phyloP scores from a whole-genome alignment of 2,329 filamentous ascomycete species.

The Grosmannia huntii region DNA sequence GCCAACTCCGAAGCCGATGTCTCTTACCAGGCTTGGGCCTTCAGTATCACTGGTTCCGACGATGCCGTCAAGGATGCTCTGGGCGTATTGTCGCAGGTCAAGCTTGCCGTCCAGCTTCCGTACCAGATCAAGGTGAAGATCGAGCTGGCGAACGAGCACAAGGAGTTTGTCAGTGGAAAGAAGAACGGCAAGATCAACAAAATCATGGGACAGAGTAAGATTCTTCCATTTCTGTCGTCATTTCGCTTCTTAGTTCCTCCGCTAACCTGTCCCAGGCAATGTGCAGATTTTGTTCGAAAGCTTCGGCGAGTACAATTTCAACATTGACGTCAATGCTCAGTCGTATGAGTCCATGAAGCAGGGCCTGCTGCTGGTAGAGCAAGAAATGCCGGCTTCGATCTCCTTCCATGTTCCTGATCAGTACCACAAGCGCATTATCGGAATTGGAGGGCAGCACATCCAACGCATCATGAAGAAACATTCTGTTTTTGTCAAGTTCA shows the following conservation, averaged over 20 bases:
- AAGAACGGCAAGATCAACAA: constrained; percentile 99
- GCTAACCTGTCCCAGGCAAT: constrained; percentile 42
- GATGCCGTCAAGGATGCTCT: constrained; percentile 94
- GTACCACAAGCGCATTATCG: constrained; percentile 98
- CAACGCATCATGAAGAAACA: constrained; percentile 99
- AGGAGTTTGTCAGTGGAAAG: constrained; percentile 98
- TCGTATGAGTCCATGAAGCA: constrained; percentile 92
- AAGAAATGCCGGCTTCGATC: constrained; percentile 98
- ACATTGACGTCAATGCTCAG: constrained; percentile 89
- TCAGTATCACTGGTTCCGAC: constrained; percentile 89
- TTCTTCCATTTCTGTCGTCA: too few relatives aligned
- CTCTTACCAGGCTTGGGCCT: constrained; percentile 86
- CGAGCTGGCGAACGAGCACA: constrained; percentile 97
- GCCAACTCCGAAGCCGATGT: constrained; percentile 93
- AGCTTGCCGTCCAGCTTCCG: constrained; percentile 73
- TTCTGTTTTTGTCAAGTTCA: constrained; percentile 98
- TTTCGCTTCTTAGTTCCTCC: background rate
- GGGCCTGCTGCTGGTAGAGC: constrained; percentile 83
- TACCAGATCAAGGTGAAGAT: constrained; percentile 97
- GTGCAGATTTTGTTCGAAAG: constrained; percentile 98
- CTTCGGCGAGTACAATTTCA: constrained; percentile 99
- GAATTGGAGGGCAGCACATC: constrained; percentile 95
- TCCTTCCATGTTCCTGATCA: constrained; percentile 98
- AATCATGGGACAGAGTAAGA: constrained; percentile 91
- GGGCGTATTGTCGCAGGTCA: constrained; percentile 82